A percentile compares a stretch with the other conserved stretches of the same genome.
These are phyloP conservation scores for Rhizopus microsporus DNA, from an alignment of 371 early-diverging fungal genomes.

Conservation along the genomic window DNA sequence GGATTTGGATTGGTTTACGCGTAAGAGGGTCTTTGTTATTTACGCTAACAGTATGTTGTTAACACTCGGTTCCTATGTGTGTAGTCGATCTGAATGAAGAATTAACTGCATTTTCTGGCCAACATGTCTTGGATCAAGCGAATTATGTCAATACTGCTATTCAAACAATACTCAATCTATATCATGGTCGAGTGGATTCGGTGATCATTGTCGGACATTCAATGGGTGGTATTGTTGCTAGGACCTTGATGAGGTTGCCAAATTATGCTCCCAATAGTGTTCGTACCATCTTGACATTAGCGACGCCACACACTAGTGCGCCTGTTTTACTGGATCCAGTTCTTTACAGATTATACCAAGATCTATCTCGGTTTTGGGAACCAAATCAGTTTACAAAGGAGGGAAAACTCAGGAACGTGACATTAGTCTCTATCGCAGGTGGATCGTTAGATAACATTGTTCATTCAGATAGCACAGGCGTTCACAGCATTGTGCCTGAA, in stretches of 20 bases:
- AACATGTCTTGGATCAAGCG: slow-evolving; percentile 66
- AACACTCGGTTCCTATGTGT: neutral
- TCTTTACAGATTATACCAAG: slow-evolving; percentile 63
- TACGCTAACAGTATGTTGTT: neutral
- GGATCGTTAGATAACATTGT: slow-evolving; percentile 86
- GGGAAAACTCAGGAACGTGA: slow-evolving; percentile 42
- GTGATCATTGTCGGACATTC: slow-evolving; percentile 91
- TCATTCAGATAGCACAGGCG: slow-evolving; percentile 70
- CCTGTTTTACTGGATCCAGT: slow-evolving; percentile 75
- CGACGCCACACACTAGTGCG: slow-evolving; percentile 85
- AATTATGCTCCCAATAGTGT: slow-evolving; percentile 70
- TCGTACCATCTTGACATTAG: slow-evolving; percentile 83
- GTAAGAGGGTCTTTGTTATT: slow-evolving; percentile 34
- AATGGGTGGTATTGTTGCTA: slow-evolving; percentile 95
- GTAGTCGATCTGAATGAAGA: slow-evolving; percentile 89
- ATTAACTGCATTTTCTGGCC: slow-evolving; percentile 65
- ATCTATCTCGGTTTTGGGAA: slow-evolving; percentile 69
- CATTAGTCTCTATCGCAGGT: slow-evolving; percentile 85
- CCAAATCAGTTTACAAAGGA: slow-evolving; percentile 25
- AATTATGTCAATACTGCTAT: slow-evolving; percentile 79
- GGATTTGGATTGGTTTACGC: slow-evolving; percentile 79
- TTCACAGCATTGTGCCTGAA: slow-evolving; percentile 59
- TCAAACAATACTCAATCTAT: slow-evolving; percentile 64
- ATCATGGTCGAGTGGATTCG: slow-evolving; percentile 37
- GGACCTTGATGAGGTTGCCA: slow-evolving; percentile 68